phyloP scores from a whole-genome alignment of 495 filamentous ascomycete genomes.

The Podospora sp. region DNA sequence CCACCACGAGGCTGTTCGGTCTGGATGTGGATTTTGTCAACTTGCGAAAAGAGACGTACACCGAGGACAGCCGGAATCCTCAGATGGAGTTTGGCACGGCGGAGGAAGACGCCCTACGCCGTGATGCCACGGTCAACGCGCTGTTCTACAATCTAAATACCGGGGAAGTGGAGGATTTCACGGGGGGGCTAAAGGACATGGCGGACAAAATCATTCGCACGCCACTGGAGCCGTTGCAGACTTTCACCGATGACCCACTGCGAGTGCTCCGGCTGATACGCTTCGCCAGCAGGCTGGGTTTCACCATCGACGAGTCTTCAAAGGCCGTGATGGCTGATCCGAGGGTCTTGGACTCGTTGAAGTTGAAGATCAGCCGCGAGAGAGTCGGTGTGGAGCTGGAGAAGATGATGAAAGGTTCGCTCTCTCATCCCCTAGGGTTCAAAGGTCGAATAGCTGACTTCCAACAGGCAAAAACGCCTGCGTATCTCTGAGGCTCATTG shows the following conservation, averaged over 20 bases:
- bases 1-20: conserved; percentile 81
- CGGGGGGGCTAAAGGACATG: conserved; percentile 78
- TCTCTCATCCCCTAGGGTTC: neutral
- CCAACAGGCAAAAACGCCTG: conserved; percentile 67
- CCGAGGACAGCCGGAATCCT: conserved; percentile 82
- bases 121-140: conserved; percentile 94
- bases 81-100: conserved; percentile 93
- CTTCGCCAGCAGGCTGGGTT: conserved; percentile 84
- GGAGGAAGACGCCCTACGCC: conserved; percentile 82
- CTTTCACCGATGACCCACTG: conserved; percentile 93
- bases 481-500: conserved; percentile 68
- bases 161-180: conserved; percentile 80
- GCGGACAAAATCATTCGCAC: conserved; percentile 72
- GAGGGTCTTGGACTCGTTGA: conserved; percentile 74
- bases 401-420: conserved; percentile 82
- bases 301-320: conserved; percentile 68
- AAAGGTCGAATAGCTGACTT: conserved; percentile 7
- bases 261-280: conserved; percentile 86
- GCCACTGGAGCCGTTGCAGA: conserved; percentile 84
- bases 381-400: conserved; percentile 79
- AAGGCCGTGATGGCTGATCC: conserved; percentile 73
- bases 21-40: conserved; percentile 95
- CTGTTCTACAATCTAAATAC: conserved; percentile 93
- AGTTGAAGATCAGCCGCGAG: conserved; percentile 88
- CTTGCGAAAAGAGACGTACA: conserved; percentile 87